These are phyloP conservation scores for Mallotus japonicus DNA, from an alignment of 441 rosid species.

Conservation along the genomic window DNA sequence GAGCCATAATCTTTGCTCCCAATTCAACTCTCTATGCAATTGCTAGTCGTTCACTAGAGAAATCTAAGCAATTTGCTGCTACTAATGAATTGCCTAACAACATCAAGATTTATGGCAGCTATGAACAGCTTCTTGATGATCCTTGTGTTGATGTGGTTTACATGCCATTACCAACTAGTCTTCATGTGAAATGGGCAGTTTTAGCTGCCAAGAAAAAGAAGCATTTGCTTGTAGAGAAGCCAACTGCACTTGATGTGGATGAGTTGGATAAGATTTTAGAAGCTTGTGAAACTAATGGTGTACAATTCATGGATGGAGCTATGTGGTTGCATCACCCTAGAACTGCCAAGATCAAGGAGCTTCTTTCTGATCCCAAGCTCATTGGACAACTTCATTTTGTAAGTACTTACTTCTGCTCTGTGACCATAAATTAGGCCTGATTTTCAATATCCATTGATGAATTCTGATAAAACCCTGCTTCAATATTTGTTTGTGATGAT, in stretches of 20 bases:
- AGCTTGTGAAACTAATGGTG: conserved; percentile 54
- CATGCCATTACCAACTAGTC: conserved; percentile 59
- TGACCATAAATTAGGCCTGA: no score
- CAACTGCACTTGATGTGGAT: conserved; percentile 41
- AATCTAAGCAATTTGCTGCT: conserved; percentile 40
- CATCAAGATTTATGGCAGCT: conserved; percentile 49
- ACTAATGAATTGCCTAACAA: conserved; percentile 44
- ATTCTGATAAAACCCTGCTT: not conserved
- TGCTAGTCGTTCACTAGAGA: conserved; percentile 49
- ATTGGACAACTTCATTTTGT: conserved; percentile 41
- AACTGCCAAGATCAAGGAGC: conserved; percentile 44
- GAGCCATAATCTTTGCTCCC: conserved; percentile 55
- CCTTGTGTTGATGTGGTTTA: conserved; percentile 63
- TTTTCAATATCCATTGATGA: no score
- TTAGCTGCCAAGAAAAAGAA: conserved; percentile 53
- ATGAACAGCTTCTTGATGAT: conserved; percentile 56
- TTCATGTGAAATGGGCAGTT: conserved; percentile 62
- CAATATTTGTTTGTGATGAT: not conserved
- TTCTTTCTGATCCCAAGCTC: conserved; percentile 40
- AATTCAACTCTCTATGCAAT: conserved; percentile 52
- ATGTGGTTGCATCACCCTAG: conserved; percentile 77
- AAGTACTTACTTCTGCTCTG: conserved; percentile 2
- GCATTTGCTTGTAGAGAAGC: conserved; percentile 72
- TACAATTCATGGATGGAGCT: conserved; percentile 74
- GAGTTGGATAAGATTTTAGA: conserved; percentile 54